phyloP scores from a whole-genome alignment of 108 stramenopile species.

The Conticribra weissflogii region DNA sequence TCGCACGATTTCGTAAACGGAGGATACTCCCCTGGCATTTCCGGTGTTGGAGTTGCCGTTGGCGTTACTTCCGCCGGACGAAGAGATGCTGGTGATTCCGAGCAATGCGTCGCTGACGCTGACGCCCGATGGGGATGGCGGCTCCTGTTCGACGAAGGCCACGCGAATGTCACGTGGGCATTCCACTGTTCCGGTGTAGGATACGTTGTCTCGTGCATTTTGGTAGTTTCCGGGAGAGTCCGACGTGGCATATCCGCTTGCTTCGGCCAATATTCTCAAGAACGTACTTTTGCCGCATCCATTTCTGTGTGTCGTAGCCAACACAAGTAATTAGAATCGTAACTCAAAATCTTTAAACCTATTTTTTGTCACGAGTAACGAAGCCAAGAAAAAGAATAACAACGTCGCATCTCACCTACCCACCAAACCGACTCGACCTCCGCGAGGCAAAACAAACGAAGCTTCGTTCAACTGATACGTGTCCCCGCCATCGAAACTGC shows the following conservation, averaged over 20 bases:
- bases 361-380: no score
- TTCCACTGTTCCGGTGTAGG: slow-evolving; percentile 64
- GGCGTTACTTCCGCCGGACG: background rate
- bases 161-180: slow-evolving; percentile 54
- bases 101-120: slow-evolving; percentile 79
- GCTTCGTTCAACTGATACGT: slow-evolving; percentile 77
- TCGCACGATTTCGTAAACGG: slow-evolving; percentile 66
- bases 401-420: slow-evolving; percentile 34
- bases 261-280: slow-evolving; percentile 69
- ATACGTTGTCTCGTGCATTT: slow-evolving; percentile 31
- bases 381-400: background rate
- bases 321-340: no score
- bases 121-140: slow-evolving; percentile 61
- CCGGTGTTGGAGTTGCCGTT: background rate
- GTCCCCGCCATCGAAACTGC: slow-evolving; percentile 53
- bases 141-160: slow-evolving; percentile 84
- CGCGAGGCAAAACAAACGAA: slow-evolving; percentile 72
- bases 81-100: slow-evolving; percentile 48
- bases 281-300: slow-evolving; percentile 79
- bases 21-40: slow-evolving; percentile 16
- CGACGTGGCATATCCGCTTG: slow-evolving; percentile 22
- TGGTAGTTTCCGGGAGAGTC: background rate
- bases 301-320: no score
- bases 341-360: no score
- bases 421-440: slow-evolving; percentile 67